Base-by-base conservation (phyloP, 768 basidiomycete species). In the Obba rivulosa region DNA sequence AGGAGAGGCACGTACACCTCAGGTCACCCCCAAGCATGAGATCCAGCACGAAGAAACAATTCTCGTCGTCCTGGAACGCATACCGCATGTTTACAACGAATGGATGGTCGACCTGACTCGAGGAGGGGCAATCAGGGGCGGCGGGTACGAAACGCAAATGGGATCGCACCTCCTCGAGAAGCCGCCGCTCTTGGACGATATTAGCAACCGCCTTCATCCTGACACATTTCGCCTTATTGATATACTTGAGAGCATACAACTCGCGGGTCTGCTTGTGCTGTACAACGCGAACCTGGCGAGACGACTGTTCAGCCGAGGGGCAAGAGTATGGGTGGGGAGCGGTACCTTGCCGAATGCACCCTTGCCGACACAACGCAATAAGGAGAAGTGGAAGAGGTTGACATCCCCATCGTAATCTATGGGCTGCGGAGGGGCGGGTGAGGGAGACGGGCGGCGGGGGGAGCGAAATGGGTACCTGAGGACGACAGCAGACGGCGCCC, bases 141-240 rank as follows among this genome's bases (percentile, higher is more conserved):
- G 28, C 45, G 56, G 64, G 35, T 16, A 24, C 31, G 22, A 47
- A 31, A 9, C 24, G 36, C 3, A 34, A 23, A 3, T 13, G 22
- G 14, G 7, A 45, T 31, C 70, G 55, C 43, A 93, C 94, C 84
- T 99, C 96, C 69, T 99, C 96, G 23, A 99, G 77, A 35, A 99
- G 70, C 31, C 92, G 76, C 22, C 96, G 82, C 65, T 99, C 96
- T 64, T 98, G 96, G 43, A 99, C 84, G 63, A 99, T 92, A 63
- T 99, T 97, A 20, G 91, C 84, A 34, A 98, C 93, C 1, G 94
- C 94, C 62, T 93, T 94, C 92, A 96, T 96, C 75, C 94, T 94
- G 53, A 96, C 92, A 57, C 88, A 96, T 75, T 95, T 94, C 36
- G 87, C 66, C 68, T 99, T 99, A 75, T 98, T 98, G 70, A 99